Percentiles rank a stretch among this genome's conserved stretches.
These are phyloP conservation scores for Leccinum broughii DNA, from an alignment of 768 basidiomycete species.

Conservation along the genomic window DNA sequence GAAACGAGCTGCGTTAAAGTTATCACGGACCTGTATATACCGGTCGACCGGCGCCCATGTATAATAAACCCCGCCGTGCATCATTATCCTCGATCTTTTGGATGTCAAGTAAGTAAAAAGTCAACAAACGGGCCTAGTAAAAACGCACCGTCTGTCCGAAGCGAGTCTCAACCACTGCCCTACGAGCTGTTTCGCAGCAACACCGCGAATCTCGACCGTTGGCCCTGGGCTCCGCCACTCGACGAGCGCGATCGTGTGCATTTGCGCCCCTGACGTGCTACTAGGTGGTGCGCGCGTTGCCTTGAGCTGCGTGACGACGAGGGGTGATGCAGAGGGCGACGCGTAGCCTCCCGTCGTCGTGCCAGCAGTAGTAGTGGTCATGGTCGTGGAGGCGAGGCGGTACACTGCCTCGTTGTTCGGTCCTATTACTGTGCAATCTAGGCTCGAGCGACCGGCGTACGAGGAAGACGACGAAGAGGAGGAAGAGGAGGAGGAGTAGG, in stretches of 20 bases:
- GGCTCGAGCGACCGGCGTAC: neutral
- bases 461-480: neutral
- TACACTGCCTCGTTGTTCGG: conserved; percentile 50
- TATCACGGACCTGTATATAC: conserved; percentile 40
- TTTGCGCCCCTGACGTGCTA: neutral
- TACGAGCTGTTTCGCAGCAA: conserved; percentile 48
- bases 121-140: neutral
- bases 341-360: neutral
- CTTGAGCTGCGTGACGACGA: conserved; percentile 35
- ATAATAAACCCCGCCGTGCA: conserved; percentile 48
- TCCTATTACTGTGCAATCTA: conserved; percentile 46
- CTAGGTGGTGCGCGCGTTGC: conserved; percentile 34
- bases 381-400: conserved; percentile 40
- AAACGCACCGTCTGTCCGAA: conserved; percentile 43
- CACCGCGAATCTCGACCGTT: conserved; percentile 53
- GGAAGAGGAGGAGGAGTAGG: neutral
- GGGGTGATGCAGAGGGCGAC: neutral
- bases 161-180: conserved; percentile 58
- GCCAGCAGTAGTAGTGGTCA: conserved; percentile 23
- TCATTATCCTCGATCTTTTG: conserved; percentile 49
- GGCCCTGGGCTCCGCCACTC: conserved; percentile 52
- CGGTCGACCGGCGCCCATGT: conserved; percentile 56
- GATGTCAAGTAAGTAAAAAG: neutral
- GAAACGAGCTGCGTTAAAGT: neutral
- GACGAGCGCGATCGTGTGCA: conserved; percentile 49